phyloP scores from a whole-genome alignment of 2,329 filamentous ascomycete species.

The Botrytis fragariae region DNA sequence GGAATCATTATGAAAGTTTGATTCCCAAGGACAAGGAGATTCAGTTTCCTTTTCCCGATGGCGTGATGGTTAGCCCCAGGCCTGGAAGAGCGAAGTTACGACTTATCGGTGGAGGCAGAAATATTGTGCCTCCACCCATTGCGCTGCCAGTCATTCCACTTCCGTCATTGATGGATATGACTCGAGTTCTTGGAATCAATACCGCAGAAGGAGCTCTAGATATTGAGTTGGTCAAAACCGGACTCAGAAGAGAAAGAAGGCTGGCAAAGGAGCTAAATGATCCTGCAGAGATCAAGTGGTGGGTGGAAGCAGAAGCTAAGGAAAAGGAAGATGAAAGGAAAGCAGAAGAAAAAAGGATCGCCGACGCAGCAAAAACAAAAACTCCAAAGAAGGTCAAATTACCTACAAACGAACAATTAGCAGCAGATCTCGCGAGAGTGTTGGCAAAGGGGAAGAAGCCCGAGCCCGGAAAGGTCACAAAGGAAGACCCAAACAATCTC shows the following conservation, averaged over 20 bases:
- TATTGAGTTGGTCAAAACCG: not conserved
- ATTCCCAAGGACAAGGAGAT: not conserved
- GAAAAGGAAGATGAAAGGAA: not conserved
- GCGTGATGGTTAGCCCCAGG: not conserved
- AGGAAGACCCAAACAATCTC: too few relatives aligned
- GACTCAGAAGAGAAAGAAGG: not conserved
- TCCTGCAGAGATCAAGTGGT: not conserved
- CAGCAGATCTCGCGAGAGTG: not conserved
- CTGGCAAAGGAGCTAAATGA: not conserved
- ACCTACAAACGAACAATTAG: not conserved
- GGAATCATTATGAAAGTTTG: not conserved
- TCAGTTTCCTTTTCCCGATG: conserved; percentile 10
- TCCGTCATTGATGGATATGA: not conserved
- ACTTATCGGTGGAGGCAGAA: not conserved
- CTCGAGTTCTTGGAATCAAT: conserved; percentile 1
- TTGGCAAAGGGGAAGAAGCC: not conserved
- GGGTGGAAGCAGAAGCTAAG: not conserved
- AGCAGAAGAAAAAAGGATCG: not conserved
- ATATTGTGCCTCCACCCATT: not conserved
- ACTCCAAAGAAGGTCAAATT: not conserved
- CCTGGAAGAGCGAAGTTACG: not conserved
- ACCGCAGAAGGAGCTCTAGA: not conserved
- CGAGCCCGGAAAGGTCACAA: not conserved
- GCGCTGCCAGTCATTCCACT: not conserved
- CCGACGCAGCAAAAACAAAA: too few relatives aligned